phyloP scores from a whole-genome alignment of 176 grass and related monocot genomes.

The Ensete glaucum region DNA sequence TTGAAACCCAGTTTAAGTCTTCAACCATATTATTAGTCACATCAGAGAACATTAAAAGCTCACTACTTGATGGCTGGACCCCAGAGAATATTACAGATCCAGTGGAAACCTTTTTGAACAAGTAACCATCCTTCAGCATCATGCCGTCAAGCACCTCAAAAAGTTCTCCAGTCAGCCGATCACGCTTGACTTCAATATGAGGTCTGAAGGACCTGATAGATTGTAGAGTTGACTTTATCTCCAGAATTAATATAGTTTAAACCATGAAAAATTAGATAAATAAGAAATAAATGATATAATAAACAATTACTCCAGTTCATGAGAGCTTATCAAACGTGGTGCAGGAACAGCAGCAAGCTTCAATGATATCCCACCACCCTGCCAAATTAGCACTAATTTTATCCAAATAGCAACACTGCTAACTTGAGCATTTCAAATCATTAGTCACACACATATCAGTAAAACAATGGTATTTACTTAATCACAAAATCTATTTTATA shows the following conservation, averaged over 20 bases:
- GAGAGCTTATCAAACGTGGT: slow-evolving; percentile 67
- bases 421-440: slow-evolving; percentile 5
- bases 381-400: slow-evolving; percentile 3
- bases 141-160: slow-evolving; percentile 85
- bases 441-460: neutral
- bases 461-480: neutral
- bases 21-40: slow-evolving; percentile 41
- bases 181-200: slow-evolving; percentile 64
- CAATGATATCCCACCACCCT: slow-evolving; percentile 89
- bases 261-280: neutral
- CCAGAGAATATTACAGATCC: slow-evolving; percentile 87
- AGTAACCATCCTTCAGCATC: slow-evolving; percentile 94
- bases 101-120: slow-evolving; percentile 73
- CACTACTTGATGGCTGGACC: slow-evolving; percentile 67
- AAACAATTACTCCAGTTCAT: slow-evolving; percentile 82
- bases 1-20: slow-evolving; percentile 73
- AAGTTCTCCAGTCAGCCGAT: slow-evolving; percentile 73
- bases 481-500: neutral
- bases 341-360: slow-evolving; percentile 63
- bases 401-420: neutral
- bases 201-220: slow-evolving; percentile 56
- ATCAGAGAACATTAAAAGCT: slow-evolving; percentile 75
- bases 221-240: neutral
- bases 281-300: neutral
- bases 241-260: neutral